Percentiles rank a stretch among this genome's conserved stretches.
Evolutionary conservation across 306 rosid species (phyloP).

Genomic region (Mucuna pruriens): DNA sequence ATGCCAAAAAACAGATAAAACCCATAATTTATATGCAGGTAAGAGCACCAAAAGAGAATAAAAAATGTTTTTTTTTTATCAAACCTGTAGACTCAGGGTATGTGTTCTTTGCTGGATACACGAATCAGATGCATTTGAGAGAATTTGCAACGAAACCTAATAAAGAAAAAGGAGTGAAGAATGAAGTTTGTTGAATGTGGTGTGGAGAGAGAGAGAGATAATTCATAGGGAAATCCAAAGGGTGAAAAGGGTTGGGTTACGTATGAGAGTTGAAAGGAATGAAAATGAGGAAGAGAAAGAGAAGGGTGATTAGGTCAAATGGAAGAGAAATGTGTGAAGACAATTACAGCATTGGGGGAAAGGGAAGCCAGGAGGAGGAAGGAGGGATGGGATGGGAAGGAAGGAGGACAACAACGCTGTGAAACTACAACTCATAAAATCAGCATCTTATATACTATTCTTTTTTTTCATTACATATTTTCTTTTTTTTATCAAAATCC

Average conservation of each 20-base stretch:
- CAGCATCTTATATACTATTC: conserved; percentile 5
- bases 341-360: conserved; percentile 63
- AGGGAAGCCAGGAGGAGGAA: background rate
- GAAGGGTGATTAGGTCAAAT: conserved; percentile 27
- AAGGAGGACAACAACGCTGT: conserved; percentile 47
- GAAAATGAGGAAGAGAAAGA: conserved; percentile 27
- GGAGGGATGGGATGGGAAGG: conserved; percentile 38
- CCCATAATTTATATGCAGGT: conserved; percentile 34
- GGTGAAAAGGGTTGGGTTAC: conserved; percentile 61
- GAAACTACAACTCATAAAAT: conserved; percentile 60
- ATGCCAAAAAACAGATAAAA: conserved; percentile 40
- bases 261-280: conserved; percentile 34
- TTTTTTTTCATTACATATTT: background rate
- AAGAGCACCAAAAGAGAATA: conserved; percentile 26
- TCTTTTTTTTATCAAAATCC: background rate
- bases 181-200: conserved; percentile 43
- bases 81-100: conserved; percentile 52
- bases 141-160: conserved; percentile 39
- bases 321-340: conserved; percentile 4
- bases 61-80: conserved; percentile 26
- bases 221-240: conserved; percentile 54
- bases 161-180: conserved; percentile 42
- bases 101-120: conserved; percentile 34
- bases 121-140: conserved; percentile 47
- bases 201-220: conserved; percentile 1